These are phyloP conservation scores for Fusarium pseudograminearum DNA, from an alignment of 2,329 filamentous ascomycete species.

Conservation along the genomic window DNA sequence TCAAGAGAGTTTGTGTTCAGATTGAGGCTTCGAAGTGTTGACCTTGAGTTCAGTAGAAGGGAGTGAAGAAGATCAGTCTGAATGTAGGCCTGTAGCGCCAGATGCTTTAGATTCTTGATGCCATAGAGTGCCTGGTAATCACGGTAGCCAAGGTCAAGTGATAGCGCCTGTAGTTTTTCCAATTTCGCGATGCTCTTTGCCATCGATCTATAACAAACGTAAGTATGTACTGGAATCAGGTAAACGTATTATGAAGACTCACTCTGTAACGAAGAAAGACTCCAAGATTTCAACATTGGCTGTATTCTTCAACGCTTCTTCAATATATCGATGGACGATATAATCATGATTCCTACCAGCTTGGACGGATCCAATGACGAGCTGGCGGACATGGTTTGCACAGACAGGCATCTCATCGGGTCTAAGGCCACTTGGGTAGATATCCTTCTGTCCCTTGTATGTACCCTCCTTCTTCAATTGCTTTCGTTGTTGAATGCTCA, in stretches of 20 bases:
- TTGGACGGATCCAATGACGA: conserved; percentile 10
- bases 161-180: conserved; percentile 27
- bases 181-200: conserved; percentile 14
- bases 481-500: conserved; percentile 30
- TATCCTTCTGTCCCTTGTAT: conserved; percentile 26
- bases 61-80: neutral
- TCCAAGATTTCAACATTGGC: conserved; percentile 28
- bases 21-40: conserved; percentile 4
- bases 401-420: conserved; percentile 10
- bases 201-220: conserved; percentile 5
- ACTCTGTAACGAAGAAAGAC: conserved; percentile 13
- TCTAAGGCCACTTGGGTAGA: conserved; percentile 10
- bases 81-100: neutral
- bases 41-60: neutral
- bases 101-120: conserved; percentile 34
- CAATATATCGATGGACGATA: conserved; percentile 30
- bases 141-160: neutral
- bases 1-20: neutral
- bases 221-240: neutral
- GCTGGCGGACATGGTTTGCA: conserved; percentile 18
- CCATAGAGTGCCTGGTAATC: neutral
- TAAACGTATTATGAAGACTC: neutral
- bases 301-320: conserved; percentile 33
- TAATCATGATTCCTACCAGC: conserved; percentile 24
- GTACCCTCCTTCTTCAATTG: conserved; percentile 30